Base-by-base conservation (phyloP, 1,139 yeast species). In the Yamadazyma pseudoaaseri region DNA sequence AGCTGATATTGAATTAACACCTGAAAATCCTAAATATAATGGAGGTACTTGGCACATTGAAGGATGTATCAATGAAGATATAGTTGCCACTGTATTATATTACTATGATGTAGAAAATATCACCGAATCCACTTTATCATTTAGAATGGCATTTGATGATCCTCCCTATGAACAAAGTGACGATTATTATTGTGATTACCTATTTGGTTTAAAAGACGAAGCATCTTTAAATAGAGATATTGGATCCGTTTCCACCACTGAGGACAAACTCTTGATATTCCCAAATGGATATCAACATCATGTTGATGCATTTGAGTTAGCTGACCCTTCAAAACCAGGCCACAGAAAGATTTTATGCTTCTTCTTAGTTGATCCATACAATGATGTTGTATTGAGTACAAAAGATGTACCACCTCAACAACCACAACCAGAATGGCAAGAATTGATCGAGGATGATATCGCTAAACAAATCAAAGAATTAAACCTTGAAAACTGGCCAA, bases 21-120 rank as follows among this genome's bases (percentile, higher is more conserved):
- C 75, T 0, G 69, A 65, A 27, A 56, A 56, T 13, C 70, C 73
- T 8, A 36, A 28, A 3, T 70, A 69, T 34, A 33, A 45, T 1
- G 75, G 75, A 5, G 74, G 75, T 0, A 42, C 66, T 3, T 69
- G 75, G 75, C 75, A 70, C 36, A 59, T 68, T 0, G 76, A 70
- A 43, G 76, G 74, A 1, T 55, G 65, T 3, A 53, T 58, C 27
- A 62, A 62, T 39, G 76, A 70, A 45, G 65, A 64, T 41, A 69
- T 70, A 30, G 60, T 69, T 2, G 72, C 71, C 2, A 66, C 73
- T 1, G 52, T 60, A 1, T 45, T 69, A 26, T 69, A 67, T 48
- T 69, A 69, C 44, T 70, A 69, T 39, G 74, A 70, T 39, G 40
- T 50, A 11, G 69, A 62, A 14, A 69, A 69, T 43, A 65, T 69